These are phyloP conservation scores for Tephrocybe sp. DNA, from an alignment of 768 basidiomycete genomes.

Conservation along the genomic window DNA sequence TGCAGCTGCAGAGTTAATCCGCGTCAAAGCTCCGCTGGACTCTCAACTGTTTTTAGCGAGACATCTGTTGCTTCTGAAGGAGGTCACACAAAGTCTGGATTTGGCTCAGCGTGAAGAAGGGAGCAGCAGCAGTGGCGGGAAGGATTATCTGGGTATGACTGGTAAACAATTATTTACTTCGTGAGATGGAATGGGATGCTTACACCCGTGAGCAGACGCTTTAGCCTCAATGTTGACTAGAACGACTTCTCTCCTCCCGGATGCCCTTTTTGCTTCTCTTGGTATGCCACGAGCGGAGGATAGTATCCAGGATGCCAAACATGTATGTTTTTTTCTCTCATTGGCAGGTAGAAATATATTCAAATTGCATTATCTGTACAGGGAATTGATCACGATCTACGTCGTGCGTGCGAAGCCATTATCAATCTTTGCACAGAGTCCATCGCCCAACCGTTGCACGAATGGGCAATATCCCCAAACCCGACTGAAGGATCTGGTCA, in stretches of 20 bases:
- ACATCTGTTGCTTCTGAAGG: constrained; percentile 89
- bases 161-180: constrained; percentile 32
- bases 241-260: constrained; percentile 61
- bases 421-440: constrained; percentile 60
- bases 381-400: constrained; percentile 87
- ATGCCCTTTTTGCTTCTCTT: constrained; percentile 66
- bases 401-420: constrained; percentile 80
- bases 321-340: constrained; percentile 39
- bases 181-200: not conserved
- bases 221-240: constrained; percentile 57
- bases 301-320: constrained; percentile 67
- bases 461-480: constrained; percentile 40
- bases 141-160: constrained; percentile 52
- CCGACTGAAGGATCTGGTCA: constrained; percentile 31
- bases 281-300: constrained; percentile 62
- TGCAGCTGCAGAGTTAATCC: constrained; percentile 65
- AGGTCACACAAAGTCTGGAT: constrained; percentile 78
- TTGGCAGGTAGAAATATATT: not conserved
- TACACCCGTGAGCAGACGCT: constrained; percentile 36
- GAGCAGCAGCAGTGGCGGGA: constrained; percentile 21
- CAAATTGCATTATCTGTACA: constrained; percentile 23
- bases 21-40: constrained; percentile 55
- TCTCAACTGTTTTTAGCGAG: constrained; percentile 86
- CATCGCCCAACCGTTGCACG: constrained; percentile 56
- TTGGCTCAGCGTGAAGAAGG: constrained; percentile 49